phyloP scores from a whole-genome alignment of 306 rosid species.

The Prunus padus region DNA sequence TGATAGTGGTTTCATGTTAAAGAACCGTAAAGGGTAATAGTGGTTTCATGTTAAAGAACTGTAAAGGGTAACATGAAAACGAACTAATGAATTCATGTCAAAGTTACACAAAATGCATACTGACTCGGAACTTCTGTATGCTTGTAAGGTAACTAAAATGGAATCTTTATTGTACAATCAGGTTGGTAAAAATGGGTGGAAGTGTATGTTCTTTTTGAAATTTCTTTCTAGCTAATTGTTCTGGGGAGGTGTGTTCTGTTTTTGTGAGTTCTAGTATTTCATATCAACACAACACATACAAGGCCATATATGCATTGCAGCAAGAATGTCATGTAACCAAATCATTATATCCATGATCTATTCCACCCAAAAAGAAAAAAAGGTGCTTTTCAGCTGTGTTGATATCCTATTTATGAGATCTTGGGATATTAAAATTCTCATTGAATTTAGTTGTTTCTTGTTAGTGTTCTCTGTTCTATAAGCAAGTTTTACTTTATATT shows the following conservation, averaged over 20 bases:
- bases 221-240: not conserved
- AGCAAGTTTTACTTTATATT: slow-evolving; percentile 12
- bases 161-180: not conserved
- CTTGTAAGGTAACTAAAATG: not conserved
- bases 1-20: not conserved
- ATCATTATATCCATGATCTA: not conserved
- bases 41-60: not conserved
- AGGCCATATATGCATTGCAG: not conserved
- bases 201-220: not conserved
- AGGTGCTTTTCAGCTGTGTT: not conserved
- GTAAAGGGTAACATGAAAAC: not conserved
- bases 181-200: not conserved
- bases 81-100: not conserved
- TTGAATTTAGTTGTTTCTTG: not conserved
- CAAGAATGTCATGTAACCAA: not conserved
- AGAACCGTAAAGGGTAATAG: not conserved
- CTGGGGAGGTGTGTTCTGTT: not conserved
- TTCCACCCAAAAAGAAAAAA: not conserved
- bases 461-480: slow-evolving; percentile 14
- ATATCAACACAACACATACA: not conserved
- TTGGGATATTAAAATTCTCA: not conserved
- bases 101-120: not conserved
- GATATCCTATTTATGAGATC: not conserved
- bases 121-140: not conserved
- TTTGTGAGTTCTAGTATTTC: not conserved